Percentiles rank a stretch among this genome's conserved stretches.
Evolutionary conservation across 2,329 filamentous ascomycete genomes (phyloP).

Genomic region (Cladorrhinum sp.): DNA sequence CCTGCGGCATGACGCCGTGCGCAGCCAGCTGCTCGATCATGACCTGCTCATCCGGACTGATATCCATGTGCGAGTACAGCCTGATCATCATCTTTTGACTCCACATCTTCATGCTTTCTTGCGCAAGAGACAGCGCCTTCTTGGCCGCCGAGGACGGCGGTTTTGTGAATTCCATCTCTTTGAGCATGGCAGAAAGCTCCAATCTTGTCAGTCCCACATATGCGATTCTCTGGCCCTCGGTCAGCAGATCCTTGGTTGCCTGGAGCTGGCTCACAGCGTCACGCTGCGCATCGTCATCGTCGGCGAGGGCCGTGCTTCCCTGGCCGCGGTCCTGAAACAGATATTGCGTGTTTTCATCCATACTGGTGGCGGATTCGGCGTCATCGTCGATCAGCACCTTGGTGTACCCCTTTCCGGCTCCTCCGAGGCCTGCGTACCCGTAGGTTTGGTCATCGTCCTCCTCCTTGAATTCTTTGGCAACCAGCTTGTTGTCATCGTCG

Average conservation of each 20-base stretch:
- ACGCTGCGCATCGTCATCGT: constrained; percentile 75
- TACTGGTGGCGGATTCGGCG: constrained; percentile 85
- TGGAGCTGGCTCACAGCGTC: constrained; percentile 89
- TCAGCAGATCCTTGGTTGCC: constrained; percentile 91
- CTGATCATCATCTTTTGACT: constrained; percentile 97
- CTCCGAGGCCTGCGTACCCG: constrained; percentile 74
- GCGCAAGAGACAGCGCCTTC: constrained; percentile 66
- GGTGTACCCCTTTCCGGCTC: constrained; percentile 92
- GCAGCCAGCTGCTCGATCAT: constrained; percentile 98
- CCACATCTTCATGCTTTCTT: constrained; percentile 90
- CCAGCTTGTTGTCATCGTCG: constrained; percentile 83
- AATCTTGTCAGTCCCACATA: constrained; percentile 89
- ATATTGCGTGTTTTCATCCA: constrained; percentile 97
- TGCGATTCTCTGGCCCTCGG: constrained; percentile 90
- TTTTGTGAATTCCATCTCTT: constrained; percentile 61
- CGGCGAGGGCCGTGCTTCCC: constrained; percentile 50
- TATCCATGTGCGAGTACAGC: constrained; percentile 94
- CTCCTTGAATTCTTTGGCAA: constrained; percentile 75
- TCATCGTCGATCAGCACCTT: constrained; percentile 94
- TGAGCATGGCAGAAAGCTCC: constrained; percentile 73
- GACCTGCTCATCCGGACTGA: constrained; percentile 83
- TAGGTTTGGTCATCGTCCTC: constrained; percentile 66
- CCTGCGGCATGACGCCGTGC: constrained; percentile 81
- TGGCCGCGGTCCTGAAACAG: constrained; percentile 72
- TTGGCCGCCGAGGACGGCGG: constrained; percentile 61